Evolutionary conservation across 2,329 filamentous ascomycete genomes (phyloP).

Genomic region (Penicillium sp.): DNA sequence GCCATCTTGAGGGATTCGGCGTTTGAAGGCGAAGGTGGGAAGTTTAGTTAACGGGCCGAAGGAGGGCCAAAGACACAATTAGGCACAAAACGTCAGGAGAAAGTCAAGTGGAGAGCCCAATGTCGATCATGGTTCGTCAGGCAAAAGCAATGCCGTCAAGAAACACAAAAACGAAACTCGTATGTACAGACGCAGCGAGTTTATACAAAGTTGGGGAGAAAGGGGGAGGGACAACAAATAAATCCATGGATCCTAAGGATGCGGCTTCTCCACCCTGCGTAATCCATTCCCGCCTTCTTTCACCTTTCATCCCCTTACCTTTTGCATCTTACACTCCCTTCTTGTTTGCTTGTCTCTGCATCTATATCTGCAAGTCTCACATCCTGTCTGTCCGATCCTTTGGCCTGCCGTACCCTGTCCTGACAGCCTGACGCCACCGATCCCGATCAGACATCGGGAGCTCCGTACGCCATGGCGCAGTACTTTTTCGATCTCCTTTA

Average conservation of each 20-base stretch:
- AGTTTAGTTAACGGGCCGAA: not conserved
- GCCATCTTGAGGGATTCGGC: conserved; percentile 27
- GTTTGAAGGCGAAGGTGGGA: not conserved
- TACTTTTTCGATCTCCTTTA: conserved; percentile 85
- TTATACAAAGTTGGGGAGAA: conserved; percentile 4
- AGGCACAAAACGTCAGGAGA: not conserved
- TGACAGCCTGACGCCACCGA: not conserved
- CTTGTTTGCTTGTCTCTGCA: not conserved
- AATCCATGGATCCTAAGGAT: conserved; percentile 9
- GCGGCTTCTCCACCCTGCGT: conserved; percentile 16
- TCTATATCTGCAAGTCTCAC: not conserved
- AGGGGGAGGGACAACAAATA: conserved; percentile 21
- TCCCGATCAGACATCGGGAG: not conserved
- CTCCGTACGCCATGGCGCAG: conserved; percentile 60
- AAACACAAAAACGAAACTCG: not conserved
- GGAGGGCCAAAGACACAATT: not conserved
- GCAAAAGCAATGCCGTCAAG: conserved; percentile 2
- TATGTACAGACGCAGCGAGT: conserved; percentile 2
- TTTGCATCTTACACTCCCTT: not conserved
- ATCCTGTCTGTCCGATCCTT: not conserved
- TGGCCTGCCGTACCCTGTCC: not conserved
- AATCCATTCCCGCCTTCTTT: conserved; percentile 10
- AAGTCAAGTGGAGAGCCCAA: conserved; percentile 12
- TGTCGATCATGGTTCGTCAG: conserved; percentile 11
- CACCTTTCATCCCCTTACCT: conserved; percentile 3